Conservation (phyloP, 192 early-diverging fungal genomes). For the Paraglomus brasilianum region DNA sequence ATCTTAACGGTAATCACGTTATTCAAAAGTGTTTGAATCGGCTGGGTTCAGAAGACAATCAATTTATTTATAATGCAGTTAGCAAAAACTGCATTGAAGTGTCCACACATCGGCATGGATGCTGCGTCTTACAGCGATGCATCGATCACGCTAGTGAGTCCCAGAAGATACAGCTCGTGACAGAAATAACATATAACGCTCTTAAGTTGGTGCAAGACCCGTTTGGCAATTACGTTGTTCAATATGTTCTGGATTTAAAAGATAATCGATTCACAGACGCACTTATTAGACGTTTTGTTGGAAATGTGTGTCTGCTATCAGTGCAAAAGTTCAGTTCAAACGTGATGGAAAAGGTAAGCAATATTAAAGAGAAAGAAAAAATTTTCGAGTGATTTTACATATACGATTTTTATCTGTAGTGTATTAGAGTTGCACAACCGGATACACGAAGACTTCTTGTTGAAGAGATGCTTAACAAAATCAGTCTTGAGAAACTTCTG, state of each 20-base stretch:
- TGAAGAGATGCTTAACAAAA: slow-evolving; percentile 72
- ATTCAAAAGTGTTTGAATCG: slow-evolving; percentile 87
- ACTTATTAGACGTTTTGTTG: slow-evolving; percentile 72
- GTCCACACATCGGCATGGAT: slow-evolving; percentile 89
- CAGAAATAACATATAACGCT: slow-evolving; percentile 71
- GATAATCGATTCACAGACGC: slow-evolving; percentile 66
- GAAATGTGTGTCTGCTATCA: slow-evolving; percentile 71
- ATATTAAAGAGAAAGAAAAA: background rate
- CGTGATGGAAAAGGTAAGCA: slow-evolving; percentile 83
- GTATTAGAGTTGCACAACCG: slow-evolving; percentile 75
- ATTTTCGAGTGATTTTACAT: background rate
- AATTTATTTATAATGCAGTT: slow-evolving; percentile 83
- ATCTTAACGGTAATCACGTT: slow-evolving; percentile 91
- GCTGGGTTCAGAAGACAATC: slow-evolving; percentile 72
- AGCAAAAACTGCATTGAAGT: slow-evolving; percentile 75
- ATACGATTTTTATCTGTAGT: slow-evolving; percentile 47
- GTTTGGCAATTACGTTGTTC: slow-evolving; percentile 92
- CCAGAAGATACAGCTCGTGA: slow-evolving; percentile 76
- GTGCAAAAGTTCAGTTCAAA: slow-evolving; percentile 92
- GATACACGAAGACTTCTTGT: slow-evolving; percentile 69
- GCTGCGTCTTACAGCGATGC: slow-evolving; percentile 89
- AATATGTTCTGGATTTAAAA: slow-evolving; percentile 83
- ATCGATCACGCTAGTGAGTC: slow-evolving; percentile 75
- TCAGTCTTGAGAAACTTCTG: slow-evolving; percentile 74
- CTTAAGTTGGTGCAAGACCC: slow-evolving; percentile 82